A percentile compares a stretch with the other conserved stretches of the same genome.
phyloP scores from a whole-genome alignment of 345 rosid genomes.

The Lenwebbia sp. region DNA sequence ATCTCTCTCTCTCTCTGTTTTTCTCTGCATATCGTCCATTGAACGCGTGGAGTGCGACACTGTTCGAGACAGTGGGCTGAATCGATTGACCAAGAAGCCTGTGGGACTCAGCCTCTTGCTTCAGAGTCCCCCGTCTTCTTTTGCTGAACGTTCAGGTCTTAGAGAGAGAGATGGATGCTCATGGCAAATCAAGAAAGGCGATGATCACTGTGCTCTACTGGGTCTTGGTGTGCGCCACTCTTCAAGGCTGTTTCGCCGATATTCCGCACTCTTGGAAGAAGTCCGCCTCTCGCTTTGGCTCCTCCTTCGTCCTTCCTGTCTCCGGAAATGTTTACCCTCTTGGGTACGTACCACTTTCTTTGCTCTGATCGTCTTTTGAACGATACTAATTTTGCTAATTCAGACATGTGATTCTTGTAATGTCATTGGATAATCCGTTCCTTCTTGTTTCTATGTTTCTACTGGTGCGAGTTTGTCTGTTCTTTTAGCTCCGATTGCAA shows the following conservation, averaged over 20 bases:
- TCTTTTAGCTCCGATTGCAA: not conserved
- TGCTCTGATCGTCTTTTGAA: not conserved
- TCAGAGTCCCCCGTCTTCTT: not conserved
- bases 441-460: not conserved
- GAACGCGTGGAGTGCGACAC: not conserved
- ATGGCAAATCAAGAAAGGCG: not conserved
- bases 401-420: not conserved
- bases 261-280: not conserved
- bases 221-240: not conserved
- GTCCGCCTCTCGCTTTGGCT: constrained; percentile 11
- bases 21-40: not conserved
- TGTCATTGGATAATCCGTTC: not conserved
- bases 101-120: not conserved
- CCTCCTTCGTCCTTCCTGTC: constrained; percentile 55
- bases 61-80: not conserved
- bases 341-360: constrained; percentile 35
- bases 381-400: not conserved
- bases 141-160: not conserved
- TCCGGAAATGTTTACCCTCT: constrained; percentile 85
- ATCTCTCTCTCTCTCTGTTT: not conserved
- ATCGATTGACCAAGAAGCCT: not conserved
- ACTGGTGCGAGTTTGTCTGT: not conserved
- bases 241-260: constrained; percentile 16
- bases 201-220: not conserved
- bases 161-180: not conserved